Conservation (phyloP, 2,329 filamentous ascomycete genomes). For the Stagonosporopsis tanaceti region DNA sequence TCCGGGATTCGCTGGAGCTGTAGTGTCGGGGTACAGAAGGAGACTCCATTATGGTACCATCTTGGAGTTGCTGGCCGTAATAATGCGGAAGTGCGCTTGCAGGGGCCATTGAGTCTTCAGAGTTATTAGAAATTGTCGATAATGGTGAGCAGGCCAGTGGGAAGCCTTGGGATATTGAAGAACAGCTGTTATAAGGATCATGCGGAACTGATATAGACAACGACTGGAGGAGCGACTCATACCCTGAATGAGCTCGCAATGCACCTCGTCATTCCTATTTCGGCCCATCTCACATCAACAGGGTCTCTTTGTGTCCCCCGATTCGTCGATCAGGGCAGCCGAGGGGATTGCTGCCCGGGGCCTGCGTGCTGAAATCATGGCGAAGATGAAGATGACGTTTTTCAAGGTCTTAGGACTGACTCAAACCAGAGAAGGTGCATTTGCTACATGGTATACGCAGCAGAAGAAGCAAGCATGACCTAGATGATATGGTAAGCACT, state of each 20-base stretch:
- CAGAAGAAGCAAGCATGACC: conserved; percentile 30
- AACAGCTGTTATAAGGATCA: conserved; percentile 15
- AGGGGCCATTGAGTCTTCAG: conserved; percentile 28
- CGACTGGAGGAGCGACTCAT: conserved; percentile 16
- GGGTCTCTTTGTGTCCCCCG: conserved; percentile 6
- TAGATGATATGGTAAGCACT: conserved; percentile 10
- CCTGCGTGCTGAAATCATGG: conserved; percentile 27
- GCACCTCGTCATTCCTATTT: conserved; percentile 24
- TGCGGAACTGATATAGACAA: conserved; percentile 30
- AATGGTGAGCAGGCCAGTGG: not conserved
- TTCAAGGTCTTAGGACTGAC: conserved; percentile 1
- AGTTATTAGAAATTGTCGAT: not conserved
- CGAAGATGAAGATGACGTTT: conserved; percentile 40
- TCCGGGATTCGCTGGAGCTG: conserved; percentile 34
- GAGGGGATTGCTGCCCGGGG: conserved; percentile 20
- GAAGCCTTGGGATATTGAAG: conserved; percentile 8
- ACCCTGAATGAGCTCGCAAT: conserved; percentile 21
- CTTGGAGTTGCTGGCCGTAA: conserved; percentile 41
- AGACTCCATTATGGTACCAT: conserved; percentile 41
- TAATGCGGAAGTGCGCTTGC: conserved; percentile 34
- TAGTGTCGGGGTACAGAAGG: conserved; percentile 25
- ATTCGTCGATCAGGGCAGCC: conserved; percentile 42
- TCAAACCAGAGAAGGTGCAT: conserved; percentile 7
- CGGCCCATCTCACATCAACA: conserved; percentile 21
- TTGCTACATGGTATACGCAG: conserved; percentile 11